Conservation (phyloP, 2,329 filamentous ascomycete genomes). For the Torrubiella hemipterigena region DNA sequence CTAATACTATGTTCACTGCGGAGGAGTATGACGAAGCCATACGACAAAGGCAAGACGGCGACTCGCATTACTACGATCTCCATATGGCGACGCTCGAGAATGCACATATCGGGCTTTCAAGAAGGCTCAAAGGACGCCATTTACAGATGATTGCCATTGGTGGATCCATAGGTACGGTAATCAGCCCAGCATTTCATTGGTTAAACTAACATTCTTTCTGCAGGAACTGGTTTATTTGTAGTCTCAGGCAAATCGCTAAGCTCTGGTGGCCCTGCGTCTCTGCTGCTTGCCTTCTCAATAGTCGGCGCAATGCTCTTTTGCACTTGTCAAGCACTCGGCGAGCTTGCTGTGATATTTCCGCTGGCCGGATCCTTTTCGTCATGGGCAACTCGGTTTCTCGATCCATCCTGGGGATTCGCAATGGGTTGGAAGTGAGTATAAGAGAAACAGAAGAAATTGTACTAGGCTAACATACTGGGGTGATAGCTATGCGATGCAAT, state of each 20-base stretch:
- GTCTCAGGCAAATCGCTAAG: conserved; percentile 63
- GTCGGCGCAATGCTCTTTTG: conserved; percentile 84
- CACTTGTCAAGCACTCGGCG: conserved; percentile 82
- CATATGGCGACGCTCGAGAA: conserved; percentile 57
- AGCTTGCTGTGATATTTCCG: conserved; percentile 82
- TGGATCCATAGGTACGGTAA: conserved; percentile 80
- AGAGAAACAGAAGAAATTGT: too few species aligned
- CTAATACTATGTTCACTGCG: conserved; percentile 34
- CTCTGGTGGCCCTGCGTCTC: conserved; percentile 63
- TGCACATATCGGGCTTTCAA: conserved; percentile 60
- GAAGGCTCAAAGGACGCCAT: conserved; percentile 73
- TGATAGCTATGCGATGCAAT: conserved; percentile 68
- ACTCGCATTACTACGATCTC: conserved; percentile 41
- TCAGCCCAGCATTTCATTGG: too few species aligned
- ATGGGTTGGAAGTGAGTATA: conserved; percentile 79
- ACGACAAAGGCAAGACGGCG: conserved; percentile 19
- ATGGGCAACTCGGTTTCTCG: conserved; percentile 83
- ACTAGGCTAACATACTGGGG: not conserved
- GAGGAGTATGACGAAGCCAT: conserved; percentile 21
- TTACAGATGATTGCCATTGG: conserved; percentile 97
- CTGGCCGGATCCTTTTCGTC: conserved; percentile 86
- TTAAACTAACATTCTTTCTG: too few species aligned
- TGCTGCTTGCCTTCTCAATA: conserved; percentile 66
- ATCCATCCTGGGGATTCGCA: conserved; percentile 88
- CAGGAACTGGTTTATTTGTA: conserved; percentile 79